Conservation (phyloP, 2,329 filamentous ascomycete species). For the Pyrenophora teres region DNA sequence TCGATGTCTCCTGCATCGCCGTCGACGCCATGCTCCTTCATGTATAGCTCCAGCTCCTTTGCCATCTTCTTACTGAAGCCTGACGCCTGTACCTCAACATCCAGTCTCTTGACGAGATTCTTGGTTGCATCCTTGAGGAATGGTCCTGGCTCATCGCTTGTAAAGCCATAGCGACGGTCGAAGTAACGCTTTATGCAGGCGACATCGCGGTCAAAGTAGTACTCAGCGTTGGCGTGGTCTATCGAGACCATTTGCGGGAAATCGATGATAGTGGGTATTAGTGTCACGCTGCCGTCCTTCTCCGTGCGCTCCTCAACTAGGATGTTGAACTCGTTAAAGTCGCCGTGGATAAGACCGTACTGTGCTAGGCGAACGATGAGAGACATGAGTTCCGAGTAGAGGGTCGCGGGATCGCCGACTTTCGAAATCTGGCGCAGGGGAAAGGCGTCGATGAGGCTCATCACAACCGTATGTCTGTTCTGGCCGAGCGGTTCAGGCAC, state of each 20-base stretch:
- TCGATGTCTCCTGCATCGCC: slow-evolving; percentile 52
- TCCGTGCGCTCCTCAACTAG: slow-evolving; percentile 75
- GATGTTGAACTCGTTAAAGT: slow-evolving; percentile 99
- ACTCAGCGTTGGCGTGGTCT: slow-evolving; percentile 89
- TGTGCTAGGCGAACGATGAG: slow-evolving; percentile 83
- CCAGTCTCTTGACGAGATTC: slow-evolving; percentile 70
- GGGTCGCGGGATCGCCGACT: slow-evolving; percentile 78
- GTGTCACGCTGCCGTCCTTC: slow-evolving; percentile 50
- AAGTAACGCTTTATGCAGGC: slow-evolving; percentile 96
- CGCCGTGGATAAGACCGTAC: slow-evolving; percentile 91
- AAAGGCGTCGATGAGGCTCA: slow-evolving; percentile 91
- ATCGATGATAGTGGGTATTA: slow-evolving; percentile 88
- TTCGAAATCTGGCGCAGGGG: slow-evolving; percentile 85
- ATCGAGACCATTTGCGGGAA: slow-evolving; percentile 98
- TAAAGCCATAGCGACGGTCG: slow-evolving; percentile 84
- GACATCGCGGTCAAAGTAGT: slow-evolving; percentile 97
- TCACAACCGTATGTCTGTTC: slow-evolving; percentile 93
- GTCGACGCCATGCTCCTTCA: slow-evolving; percentile 71
- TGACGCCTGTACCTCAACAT: slow-evolving; percentile 87
- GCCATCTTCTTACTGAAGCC: slow-evolving; percentile 97
- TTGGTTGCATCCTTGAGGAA: slow-evolving; percentile 85
- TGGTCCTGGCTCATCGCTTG: slow-evolving; percentile 78
- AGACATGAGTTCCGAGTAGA: slow-evolving; percentile 90
- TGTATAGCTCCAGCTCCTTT: slow-evolving; percentile 89
- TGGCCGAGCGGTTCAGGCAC: slow-evolving; percentile 88